These are phyloP conservation scores for Marasmius fiardii DNA, from an alignment of 1,284 basidiomycete species.

Conservation along the genomic window DNA sequence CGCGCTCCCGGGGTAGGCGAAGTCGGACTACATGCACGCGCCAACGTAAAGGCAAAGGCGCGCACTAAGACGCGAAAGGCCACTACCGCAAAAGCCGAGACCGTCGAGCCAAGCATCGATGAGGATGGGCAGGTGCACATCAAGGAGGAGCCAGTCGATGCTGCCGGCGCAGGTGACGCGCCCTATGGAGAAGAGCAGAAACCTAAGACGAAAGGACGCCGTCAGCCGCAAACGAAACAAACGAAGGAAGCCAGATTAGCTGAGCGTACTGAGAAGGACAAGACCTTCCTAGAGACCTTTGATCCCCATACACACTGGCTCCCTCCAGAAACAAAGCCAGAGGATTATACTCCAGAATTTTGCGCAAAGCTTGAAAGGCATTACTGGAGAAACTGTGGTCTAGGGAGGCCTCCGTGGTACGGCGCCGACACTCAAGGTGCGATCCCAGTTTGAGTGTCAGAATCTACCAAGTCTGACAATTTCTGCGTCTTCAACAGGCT, in stretches of 20 bases:
- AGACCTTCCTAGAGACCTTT: conserved; percentile 66
- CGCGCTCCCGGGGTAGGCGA: conserved; percentile 69
- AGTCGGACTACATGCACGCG: conserved; percentile 52
- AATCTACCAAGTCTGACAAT: conserved; percentile 1
- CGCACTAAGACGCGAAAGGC: conserved; percentile 34
- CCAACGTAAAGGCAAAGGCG: conserved; percentile 32
- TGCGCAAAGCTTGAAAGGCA: conserved; percentile 87
- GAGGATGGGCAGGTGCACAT: conserved; percentile 29
- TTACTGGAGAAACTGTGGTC: conserved; percentile 89
- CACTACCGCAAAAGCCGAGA: conserved; percentile 24
- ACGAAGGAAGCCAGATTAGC: conserved; percentile 51
- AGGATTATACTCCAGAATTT: conserved; percentile 83
- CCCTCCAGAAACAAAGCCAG: conserved; percentile 61
- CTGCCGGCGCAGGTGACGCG: conserved; percentile 22
- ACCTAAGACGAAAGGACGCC: conserved; percentile 40
- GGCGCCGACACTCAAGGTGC: conserved; percentile 91
- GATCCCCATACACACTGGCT: conserved; percentile 75
- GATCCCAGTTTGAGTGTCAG: conserved; percentile 16
- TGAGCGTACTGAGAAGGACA: conserved; percentile 52
- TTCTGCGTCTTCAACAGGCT: conserved; percentile 43
- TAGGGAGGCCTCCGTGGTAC: conserved; percentile 92
- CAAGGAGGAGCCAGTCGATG: conserved; percentile 36
- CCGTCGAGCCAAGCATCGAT: conserved; percentile 28
- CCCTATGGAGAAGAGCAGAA: conserved; percentile 20
- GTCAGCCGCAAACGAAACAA: conserved; percentile 42